These are phyloP conservation scores for Cercospora sojina DNA, from an alignment of 2,329 filamentous ascomycete genomes.

Conservation along the genomic window DNA sequence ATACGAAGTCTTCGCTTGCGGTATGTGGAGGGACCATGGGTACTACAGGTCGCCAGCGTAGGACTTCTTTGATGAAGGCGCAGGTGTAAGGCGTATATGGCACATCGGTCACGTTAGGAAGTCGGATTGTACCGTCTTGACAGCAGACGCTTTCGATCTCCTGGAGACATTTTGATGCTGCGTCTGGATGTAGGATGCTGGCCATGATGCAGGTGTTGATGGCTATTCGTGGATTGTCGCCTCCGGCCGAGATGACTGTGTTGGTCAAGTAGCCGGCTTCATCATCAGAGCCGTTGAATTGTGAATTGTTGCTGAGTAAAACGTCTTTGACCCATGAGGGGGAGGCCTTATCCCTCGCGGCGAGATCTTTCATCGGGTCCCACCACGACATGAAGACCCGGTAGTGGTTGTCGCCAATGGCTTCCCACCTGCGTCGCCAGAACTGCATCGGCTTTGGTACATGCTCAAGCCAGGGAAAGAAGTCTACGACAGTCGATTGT, in stretches of 20 bases:
- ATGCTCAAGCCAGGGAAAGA: constrained; percentile 16
- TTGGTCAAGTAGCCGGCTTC: constrained; percentile 18
- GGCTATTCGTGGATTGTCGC: constrained; percentile 19
- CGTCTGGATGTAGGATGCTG: constrained; percentile 3
- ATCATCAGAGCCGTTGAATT: constrained; percentile 15
- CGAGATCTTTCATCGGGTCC: constrained; percentile 9
- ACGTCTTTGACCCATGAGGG: constrained; percentile 14
- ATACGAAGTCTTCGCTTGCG: constrained; percentile 13
- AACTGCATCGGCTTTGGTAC: constrained; percentile 8
- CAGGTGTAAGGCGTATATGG: constrained; percentile 9
- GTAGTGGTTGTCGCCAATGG: constrained; percentile 6
- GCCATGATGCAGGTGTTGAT: constrained; percentile 21
- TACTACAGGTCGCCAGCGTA: constrained; percentile 18
- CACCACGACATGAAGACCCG: constrained; percentile 16
- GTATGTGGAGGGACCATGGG: constrained; percentile 18
- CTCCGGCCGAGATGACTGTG: constrained; percentile 19
- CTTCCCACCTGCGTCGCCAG: constrained; percentile 12
- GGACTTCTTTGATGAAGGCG: constrained; percentile 20
- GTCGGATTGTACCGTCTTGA: background rate
- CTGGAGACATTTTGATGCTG: background rate
- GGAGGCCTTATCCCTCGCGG: background rate
- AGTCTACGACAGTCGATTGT: constrained; percentile 14
- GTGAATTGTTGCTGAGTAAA: constrained; percentile 7
- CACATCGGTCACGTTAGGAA: constrained; percentile 7
- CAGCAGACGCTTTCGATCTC: constrained; percentile 11